Evolutionary conservation across 2,329 filamentous ascomycete species (phyloP), one percentile per base, ranked within the genome.

Genomic region (Rugonectria rugulosa): DNA sequence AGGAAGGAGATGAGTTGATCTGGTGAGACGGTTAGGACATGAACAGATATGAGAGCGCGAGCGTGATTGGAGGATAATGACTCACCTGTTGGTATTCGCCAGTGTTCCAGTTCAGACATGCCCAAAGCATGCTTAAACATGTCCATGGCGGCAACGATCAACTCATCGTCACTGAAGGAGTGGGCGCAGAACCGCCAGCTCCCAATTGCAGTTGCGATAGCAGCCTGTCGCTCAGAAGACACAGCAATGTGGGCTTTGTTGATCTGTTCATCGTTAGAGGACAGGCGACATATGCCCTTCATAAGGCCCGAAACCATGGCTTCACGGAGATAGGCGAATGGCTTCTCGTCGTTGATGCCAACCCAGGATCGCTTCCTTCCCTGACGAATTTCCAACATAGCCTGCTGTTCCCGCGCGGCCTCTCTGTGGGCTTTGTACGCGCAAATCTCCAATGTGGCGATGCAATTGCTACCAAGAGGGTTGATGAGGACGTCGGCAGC

Each of bases 221-320:
- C 76, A 32, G 79, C 77, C 66, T 86, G 86, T 29, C 90, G 86
- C 54, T 89, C 83, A 8, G 84, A 75, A 10, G 86, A 79, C 15
- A 97, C 81, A 41, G 85, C 81, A 59, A 96, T 81, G 64, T 91
- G 80, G 65, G 89, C 84, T 69, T 82, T 78, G 73, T 81, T 74
- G 77, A 88, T 75, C 76, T 83, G 73, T 76, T 88, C 76, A 77
- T 91, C 76, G 74, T 79, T 68, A 76, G 87, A 77, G 81, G 86
- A 70, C 34, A 81, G 84, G 60, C 89, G 90, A 73, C 93, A 97
- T 50, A 97, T 97, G 31, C 91, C 87, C 67, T 88, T 89, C 90
- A 97, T 95, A 53, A 97, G 81, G 53, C 88, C 88, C 2, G 92
- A 95, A 5, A 97, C 93, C 92, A 97, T 97, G 44, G 90, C 91